Evolutionary conservation across 305 asterid genomes (phyloP).

Genomic region (Lippia alba): DNA sequence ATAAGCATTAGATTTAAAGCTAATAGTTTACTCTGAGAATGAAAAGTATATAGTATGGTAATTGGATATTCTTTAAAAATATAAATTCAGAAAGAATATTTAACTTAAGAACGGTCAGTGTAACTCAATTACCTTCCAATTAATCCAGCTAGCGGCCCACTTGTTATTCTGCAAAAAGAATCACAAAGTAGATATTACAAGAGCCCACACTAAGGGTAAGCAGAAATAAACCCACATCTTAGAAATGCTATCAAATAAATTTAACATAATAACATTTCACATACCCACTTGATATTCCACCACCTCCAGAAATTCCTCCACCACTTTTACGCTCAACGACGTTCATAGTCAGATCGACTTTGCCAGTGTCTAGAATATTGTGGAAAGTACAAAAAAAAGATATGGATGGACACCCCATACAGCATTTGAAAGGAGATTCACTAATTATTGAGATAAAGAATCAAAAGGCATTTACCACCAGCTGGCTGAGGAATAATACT

Average conservation of each 20-base stretch:
- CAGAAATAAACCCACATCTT: conserved; percentile 6
- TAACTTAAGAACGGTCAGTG: conserved; percentile 4
- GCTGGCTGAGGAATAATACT: conserved; percentile 96
- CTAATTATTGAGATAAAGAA: conserved; percentile 32
- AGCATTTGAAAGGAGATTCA: conserved; percentile 27
- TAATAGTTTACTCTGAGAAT: neutral
- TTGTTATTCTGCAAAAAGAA: conserved; percentile 69
- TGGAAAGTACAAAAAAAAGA: conserved; percentile 22
- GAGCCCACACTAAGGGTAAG: conserved; percentile 6
- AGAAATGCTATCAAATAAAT: conserved; percentile 24
- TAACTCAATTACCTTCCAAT: conserved; percentile 78
- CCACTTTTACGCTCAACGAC: conserved; percentile 92
- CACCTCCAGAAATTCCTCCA: conserved; percentile 94
- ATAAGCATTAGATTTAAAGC: neutral
- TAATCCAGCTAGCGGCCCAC: conserved; percentile 95
- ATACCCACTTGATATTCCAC: conserved; percentile 97
- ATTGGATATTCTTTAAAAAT: neutral
- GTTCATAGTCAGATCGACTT: conserved; percentile 91
- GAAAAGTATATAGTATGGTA: neutral
- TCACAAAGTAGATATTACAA: conserved; percentile 24
- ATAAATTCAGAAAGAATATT: neutral
- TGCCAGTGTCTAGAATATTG: conserved; percentile 65
- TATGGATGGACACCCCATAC: conserved; percentile 12
- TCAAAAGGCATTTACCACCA: conserved; percentile 62
- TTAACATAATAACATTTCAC: conserved; percentile 36